Base-by-base conservation (phyloP, 768 basidiomycete genomes). In the Gymnopilus junonius region DNA sequence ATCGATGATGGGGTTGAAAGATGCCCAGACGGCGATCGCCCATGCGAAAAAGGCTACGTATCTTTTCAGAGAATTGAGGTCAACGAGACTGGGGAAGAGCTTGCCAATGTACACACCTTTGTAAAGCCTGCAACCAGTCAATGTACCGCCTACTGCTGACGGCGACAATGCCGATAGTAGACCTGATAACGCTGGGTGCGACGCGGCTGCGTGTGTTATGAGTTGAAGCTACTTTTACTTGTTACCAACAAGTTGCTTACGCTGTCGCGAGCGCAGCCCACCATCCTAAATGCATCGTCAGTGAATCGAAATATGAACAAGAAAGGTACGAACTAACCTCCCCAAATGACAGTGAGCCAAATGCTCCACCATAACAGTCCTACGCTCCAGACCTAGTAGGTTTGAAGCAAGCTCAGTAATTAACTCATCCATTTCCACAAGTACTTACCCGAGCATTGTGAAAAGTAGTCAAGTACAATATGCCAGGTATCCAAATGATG, bases 331-430 rank as follows among this genome's bases (percentile, higher is more conserved):
- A 6, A 72, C 80, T 46, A 67, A 87, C 90, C 91, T 71, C 75
- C 85, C 94, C 94, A 97, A 4, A 85, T 77, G 32, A 95, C 85
- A 39, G 82, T 85, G 29, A 95, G 76, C 93, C 93, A 97, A 60
- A 94, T 87, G 62, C 89, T 91, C 92, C 92, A 95, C 85, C 87
- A 93, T 6, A 91, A 57, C 48, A 91, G 74, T 59, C 78, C 77
- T 10, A 89, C 82, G 32, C 82, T 81, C 85, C 87, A 90, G 11
- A 89, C 76, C 83, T 87, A 60, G 20, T 53, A 48, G 62, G 40
- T 43, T 63, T 43, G 61, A n/a, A n/a, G n/a, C n/a, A n/a, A n/a
- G n/a, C n/a, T n/a, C n/a, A n/a, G n/a, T n/a, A n/a, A n/a, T n/a
- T n/a, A n/a, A n/a, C n/a, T n/a, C n/a, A n/a, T n/a, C n/a, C n/a